Evolutionary conservation across 257 asterid genomes (phyloP).

Genomic region (Nicotiana knightiana): DNA sequence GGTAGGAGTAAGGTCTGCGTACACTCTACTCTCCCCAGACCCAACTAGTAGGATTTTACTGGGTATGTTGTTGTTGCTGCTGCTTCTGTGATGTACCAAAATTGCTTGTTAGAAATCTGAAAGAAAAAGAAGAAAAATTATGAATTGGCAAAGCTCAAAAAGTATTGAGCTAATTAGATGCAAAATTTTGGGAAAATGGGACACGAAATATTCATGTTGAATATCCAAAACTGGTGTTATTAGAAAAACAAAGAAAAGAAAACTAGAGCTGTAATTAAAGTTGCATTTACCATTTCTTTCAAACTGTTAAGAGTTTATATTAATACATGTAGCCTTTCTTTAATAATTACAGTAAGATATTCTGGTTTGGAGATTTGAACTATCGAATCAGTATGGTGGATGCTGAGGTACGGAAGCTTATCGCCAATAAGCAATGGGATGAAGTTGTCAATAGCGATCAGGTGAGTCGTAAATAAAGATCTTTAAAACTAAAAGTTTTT

Average conservation of each 20-base stretch:
- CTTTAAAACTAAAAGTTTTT: no score
- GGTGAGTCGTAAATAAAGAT: constrained; percentile 24
- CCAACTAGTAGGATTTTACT: no score
- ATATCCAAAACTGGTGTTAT: no score
- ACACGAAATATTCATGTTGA: no score
- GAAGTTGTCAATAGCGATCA: constrained; percentile 74
- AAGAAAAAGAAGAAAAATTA: no score
- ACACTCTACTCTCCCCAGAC: no score
- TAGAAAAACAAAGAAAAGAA: no score
- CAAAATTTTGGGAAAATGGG: no score
- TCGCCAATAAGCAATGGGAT: constrained; percentile 61
- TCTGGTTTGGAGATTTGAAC: constrained; percentile 97
- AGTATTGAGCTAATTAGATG: neutral
- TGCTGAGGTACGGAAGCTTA: constrained; percentile 61
- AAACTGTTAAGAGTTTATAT: neutral
- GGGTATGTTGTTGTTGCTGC: no score
- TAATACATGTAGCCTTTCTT: neutral
- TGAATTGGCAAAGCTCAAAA: neutral
- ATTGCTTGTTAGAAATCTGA: neutral
- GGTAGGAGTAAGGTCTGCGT: no score
- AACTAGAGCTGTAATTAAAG: no score
- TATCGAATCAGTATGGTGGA: constrained; percentile 74
- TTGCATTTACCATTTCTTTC: neutral
- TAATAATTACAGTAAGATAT: constrained; percentile 66
- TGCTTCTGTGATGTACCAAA: no score